Base-by-base conservation (phyloP, 106 monocot species). In the Dioscorea zingiberensis region DNA sequence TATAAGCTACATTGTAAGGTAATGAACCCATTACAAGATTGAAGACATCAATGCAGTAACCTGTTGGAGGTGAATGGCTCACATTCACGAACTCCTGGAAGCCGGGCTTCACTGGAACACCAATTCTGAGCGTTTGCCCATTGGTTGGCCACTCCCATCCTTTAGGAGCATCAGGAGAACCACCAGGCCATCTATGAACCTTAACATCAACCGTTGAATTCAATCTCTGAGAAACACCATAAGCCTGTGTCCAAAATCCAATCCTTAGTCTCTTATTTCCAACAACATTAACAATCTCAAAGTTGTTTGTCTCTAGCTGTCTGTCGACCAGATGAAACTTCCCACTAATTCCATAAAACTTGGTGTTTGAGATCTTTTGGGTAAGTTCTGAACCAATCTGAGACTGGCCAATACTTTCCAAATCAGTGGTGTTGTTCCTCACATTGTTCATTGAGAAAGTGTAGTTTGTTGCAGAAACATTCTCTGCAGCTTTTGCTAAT, bases 111-210 rank as follows among this genome's bases (percentile, higher is more conserved):
- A 55, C 46, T 13, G 91, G 87, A n/a, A 92, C 71, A 2, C 72
- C 81, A 44, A 92, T 72, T 48, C 22, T 30, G 21, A 91, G 81
- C 12, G 10, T 78, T 25, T 58, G 71, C 48, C 78, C 57, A 0
- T 12, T 62, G 9, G 25, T 69, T 18, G 84, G 77, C 71, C 76
- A 82, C 60, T 84, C 70, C 84, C 81, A 87, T 21, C 87, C 87
- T 27, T 69, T 87, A 3, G 87, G 84, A 25, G n/a, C 26, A 11
- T 0, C 0, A 4, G 7, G 21, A 10, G 26, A n/a, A 12, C 61
- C 72, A 10, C 82, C 85, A 3, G 85, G 85, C 88, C 87, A 85
- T 27, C 54, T 59, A 12, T 80, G 26, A 13, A 18, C 0, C 0
- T 48, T 27, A n/a, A 58, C 29, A 22, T 69, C 73, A 7, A 22